Conservation (phyloP, 2,329 filamentous ascomycete species). For the Hypomyces perniciosus region DNA sequence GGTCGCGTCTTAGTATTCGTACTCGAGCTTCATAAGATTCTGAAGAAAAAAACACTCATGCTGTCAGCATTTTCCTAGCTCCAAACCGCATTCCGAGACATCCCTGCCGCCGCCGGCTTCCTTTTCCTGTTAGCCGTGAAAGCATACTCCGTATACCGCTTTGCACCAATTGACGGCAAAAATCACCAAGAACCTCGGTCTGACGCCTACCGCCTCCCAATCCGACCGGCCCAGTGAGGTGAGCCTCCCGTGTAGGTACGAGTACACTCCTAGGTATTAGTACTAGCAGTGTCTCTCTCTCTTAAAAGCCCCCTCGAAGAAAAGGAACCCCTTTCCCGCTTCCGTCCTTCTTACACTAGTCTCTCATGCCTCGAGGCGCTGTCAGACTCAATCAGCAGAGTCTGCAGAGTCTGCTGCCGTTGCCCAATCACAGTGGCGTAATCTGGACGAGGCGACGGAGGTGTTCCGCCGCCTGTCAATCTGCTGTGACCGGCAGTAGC, state of each 20-base stretch:
- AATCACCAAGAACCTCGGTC: not conserved
- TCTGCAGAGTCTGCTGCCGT: slow-evolving; percentile 9
- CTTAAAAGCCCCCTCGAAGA: too few species aligned
- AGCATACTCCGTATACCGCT: too few species aligned
- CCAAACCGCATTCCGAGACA: not conserved
- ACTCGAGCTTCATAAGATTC: too few species aligned
- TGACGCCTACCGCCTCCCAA: too few species aligned
- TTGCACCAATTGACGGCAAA: not conserved
- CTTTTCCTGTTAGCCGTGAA: too few species aligned
- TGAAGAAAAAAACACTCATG: too few species aligned
- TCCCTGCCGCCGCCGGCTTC: not conserved
- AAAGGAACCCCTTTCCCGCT: not conserved
- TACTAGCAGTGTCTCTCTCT: too few species aligned
- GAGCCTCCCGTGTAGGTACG: not conserved
- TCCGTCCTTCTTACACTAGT: not conserved
- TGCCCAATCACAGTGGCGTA: slow-evolving; percentile 12
- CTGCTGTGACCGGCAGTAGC: not conserved
- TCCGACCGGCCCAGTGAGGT: not conserved
- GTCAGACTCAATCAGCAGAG: slow-evolving; percentile 8
- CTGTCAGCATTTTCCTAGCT: not conserved
- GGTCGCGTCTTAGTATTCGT: too few species aligned
- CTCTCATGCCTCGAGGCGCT: slow-evolving; percentile 2
- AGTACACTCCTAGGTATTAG: too few species aligned
- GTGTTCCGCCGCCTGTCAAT: not conserved
- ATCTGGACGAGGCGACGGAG: slow-evolving; percentile 2